phyloP scores from a whole-genome alignment of 176 grass and related monocot species.

The Guadua angustifolia region DNA sequence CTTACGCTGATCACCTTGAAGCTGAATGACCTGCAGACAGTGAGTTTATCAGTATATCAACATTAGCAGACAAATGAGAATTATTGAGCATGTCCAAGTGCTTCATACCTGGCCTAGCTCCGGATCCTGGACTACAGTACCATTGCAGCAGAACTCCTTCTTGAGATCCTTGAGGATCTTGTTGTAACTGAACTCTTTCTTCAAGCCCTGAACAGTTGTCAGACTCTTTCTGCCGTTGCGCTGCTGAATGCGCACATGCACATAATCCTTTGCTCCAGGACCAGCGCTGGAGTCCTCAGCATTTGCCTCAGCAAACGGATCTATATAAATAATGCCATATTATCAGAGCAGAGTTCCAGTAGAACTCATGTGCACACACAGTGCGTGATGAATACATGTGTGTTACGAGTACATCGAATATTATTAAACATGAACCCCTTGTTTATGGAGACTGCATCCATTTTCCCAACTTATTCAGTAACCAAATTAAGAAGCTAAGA shows the following conservation, averaged over 20 bases:
- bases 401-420: background rate
- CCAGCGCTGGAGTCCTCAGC: slow-evolving; percentile 72
- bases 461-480: background rate
- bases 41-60: background rate
- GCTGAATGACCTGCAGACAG: slow-evolving; percentile 61
- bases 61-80: background rate
- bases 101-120: slow-evolving; percentile 68
- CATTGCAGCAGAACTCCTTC: slow-evolving; percentile 87
- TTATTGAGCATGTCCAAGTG: background rate
- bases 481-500: background rate
- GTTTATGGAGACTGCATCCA: background rate
- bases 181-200: slow-evolving; percentile 78
- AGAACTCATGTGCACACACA: background rate
- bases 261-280: slow-evolving; percentile 74
- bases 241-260: slow-evolving; percentile 85
- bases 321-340: background rate
- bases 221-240: slow-evolving; percentile 86
- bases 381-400: background rate
- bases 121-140: slow-evolving; percentile 73
- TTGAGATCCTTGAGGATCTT: slow-evolving; percentile 91
- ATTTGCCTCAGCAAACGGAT: slow-evolving; percentile 82
- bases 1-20: slow-evolving; percentile 82
- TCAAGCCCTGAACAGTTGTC: slow-evolving; percentile 75
- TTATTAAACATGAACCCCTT: background rate
- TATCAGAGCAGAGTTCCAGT: slow-evolving; percentile 1